Base-by-base conservation (phyloP, 2,329 filamentous ascomycete species). In the Xenoacremonium recifei region DNA sequence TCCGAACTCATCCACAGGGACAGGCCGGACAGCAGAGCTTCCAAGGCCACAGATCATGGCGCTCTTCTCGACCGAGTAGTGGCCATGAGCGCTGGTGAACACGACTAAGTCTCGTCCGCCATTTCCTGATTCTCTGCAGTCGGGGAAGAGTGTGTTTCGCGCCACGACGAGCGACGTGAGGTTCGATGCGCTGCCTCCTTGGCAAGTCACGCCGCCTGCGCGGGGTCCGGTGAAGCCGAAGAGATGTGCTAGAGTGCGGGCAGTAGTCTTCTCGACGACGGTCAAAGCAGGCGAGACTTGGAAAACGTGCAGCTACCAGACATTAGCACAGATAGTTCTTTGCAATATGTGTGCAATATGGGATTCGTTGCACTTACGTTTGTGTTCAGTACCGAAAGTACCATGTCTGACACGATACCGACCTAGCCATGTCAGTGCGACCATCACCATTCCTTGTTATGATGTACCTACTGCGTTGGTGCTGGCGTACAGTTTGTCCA, bases 31-130 rank as follows among this genome's bases (percentile, higher is more conserved):
- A 48, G 81, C 81, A 16, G 74, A 71, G 20, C 80, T 83, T 9
- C 93, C 93, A 27, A 99, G 78, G 1, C 93, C 93, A 55, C 86
- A 85, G 60, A 92, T 86, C 61, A 92, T 85, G n/a, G 91, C 91
- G 3, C 90, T 91, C 69, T 97, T 97, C 59, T 96, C 89, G 19
- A 97, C 80, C 5, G 85, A 91, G 71, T 97, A 99, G 72, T 97
- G 93, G 0, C 92, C 91, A 63, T 97, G 90, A 1, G 77, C 82
- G 52, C 84, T 89, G 3, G 92, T 96, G 70, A 97, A 96, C 40
- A 96, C 69, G 16, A 89, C 85, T 57, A 96, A 92, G 16, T 77
- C 73, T 48, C 73, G 66, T 4, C 62, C 60, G 1, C 73, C 77
- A 59, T 90, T 89, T 13, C 93, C 93, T 2, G 77, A 64, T 0